Percentiles rank a stretch among this genome's conserved stretches.
These are phyloP conservation scores for Colletotrichum incanum DNA, from an alignment of 2,329 filamentous ascomycete species.

Conservation along the genomic window DNA sequence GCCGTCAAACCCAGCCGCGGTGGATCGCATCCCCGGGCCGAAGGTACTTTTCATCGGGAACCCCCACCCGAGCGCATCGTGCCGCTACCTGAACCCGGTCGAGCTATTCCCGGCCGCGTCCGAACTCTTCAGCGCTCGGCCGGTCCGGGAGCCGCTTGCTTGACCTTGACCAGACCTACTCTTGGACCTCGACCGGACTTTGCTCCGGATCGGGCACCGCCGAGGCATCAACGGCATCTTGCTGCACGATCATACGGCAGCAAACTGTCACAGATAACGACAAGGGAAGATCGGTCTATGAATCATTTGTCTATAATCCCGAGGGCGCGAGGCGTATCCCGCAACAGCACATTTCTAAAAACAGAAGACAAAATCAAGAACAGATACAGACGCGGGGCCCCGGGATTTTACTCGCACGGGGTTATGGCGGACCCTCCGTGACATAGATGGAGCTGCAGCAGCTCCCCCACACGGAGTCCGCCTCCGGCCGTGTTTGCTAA, in stretches of 20 bases:
- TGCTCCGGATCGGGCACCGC: constrained; percentile 1
- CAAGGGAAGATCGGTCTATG: neutral
- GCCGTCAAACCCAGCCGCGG: neutral
- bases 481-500: constrained; percentile 15
- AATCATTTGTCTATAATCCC: constrained; percentile 33
- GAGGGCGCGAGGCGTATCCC: constrained; percentile 17
- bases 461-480: constrained; percentile 30
- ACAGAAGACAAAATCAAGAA: constrained; percentile 31
- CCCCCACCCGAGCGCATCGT: neutral
- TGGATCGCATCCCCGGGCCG: neutral
- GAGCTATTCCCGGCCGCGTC: neutral
- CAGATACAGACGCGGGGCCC: constrained; percentile 35
- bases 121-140: constrained; percentile 25
- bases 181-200: constrained; percentile 14
- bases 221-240: neutral
- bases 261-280: neutral
- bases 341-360: constrained; percentile 26
- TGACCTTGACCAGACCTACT: constrained; percentile 17
- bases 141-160: constrained; percentile 29
- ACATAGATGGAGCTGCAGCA: constrained; percentile 9
- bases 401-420: constrained; percentile 40
- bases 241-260: neutral
- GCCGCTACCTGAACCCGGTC: constrained; percentile 8
- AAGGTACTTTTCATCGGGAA: neutral
- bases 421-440: constrained; percentile 16